Percentiles rank a stretch among this genome's conserved stretches.
Evolutionary conservation across 2,329 filamentous ascomycete genomes (phyloP).

Genomic region (Neoascochyta sp.): DNA sequence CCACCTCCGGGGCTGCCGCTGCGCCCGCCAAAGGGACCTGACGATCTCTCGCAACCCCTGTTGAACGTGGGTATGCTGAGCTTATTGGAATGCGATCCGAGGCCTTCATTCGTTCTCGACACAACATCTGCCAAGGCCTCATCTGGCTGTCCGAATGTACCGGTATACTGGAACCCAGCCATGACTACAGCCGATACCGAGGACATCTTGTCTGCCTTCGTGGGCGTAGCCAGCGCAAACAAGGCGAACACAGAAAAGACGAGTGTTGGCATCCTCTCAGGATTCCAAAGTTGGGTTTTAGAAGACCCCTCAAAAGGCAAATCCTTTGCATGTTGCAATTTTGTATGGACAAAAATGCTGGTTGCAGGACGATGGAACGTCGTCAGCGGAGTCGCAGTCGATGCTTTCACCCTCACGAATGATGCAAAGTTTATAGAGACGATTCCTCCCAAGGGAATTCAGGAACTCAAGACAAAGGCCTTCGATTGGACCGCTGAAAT

Average conservation of each 20-base stretch:
- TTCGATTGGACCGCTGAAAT: conserved; percentile 16
- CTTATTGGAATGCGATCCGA: conserved; percentile 18
- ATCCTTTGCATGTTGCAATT: conserved; percentile 5
- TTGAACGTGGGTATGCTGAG: conserved; percentile 18
- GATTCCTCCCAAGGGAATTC: conserved; percentile 1
- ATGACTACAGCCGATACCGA: conserved; percentile 10
- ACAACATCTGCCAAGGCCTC: conserved; percentile 1
- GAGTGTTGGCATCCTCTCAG: conserved; percentile 2
- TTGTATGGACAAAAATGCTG: conserved; percentile 13
- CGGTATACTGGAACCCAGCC: conserved; percentile 23
- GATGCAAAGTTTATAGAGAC: neutral
- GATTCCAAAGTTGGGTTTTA: conserved; percentile 19
- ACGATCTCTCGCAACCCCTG: no score
- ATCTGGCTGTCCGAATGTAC: conserved; percentile 9
- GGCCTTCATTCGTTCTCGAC: conserved; percentile 18
- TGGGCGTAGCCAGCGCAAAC: conserved; percentile 1
- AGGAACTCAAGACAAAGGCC: conserved; percentile 5
- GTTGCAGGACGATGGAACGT: conserved; percentile 21
- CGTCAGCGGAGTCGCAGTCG: conserved; percentile 10
- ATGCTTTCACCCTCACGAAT: neutral
- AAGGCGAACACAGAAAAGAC: neutral
- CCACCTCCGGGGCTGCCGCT: no score
- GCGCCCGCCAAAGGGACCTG: no score
- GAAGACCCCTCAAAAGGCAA: conserved; percentile 1
- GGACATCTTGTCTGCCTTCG: conserved; percentile 9